Percentiles rank a stretch among this genome's conserved stretches.
Evolutionary conservation across 805 yeast species (phyloP).

Genomic region (Ogataea pignaliae): DNA sequence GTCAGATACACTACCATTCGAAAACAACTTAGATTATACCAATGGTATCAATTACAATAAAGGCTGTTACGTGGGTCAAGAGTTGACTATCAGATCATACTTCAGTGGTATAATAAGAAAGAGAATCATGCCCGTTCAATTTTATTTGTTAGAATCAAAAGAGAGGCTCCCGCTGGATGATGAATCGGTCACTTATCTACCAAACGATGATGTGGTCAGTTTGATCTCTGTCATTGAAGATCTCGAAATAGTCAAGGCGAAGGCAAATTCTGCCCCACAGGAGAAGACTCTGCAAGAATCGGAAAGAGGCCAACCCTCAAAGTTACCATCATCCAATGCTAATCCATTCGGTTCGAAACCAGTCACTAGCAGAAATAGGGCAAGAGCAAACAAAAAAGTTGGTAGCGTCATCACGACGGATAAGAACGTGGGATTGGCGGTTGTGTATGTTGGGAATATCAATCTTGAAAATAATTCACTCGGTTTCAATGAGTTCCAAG

Average conservation of each 20-base stretch:
- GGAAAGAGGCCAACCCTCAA: background rate
- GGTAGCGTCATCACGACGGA: constrained; percentile 58
- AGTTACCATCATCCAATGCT: constrained; percentile 23
- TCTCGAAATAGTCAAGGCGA: constrained; percentile 14
- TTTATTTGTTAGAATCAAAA: constrained; percentile 18
- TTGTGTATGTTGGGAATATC: constrained; percentile 41
- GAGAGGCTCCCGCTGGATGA: constrained; percentile 4
- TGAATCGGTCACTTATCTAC: constrained; percentile 2
- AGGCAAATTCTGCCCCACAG: background rate
- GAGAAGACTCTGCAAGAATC: background rate
- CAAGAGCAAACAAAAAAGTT: constrained; percentile 40
- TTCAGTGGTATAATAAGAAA: constrained; percentile 82
- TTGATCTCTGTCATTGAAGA: constrained; percentile 8
- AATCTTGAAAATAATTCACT: constrained; percentile 15
- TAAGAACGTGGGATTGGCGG: constrained; percentile 63
- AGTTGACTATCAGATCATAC: constrained; percentile 82
- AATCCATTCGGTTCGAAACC: constrained; percentile 20
- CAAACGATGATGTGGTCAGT: constrained; percentile 1
- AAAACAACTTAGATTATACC: constrained; percentile 73
- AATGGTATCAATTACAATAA: constrained; percentile 82
- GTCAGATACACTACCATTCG: constrained; percentile 69
- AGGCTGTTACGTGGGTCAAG: constrained; percentile 98
- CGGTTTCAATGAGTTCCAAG: constrained; percentile 19
- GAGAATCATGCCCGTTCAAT: constrained; percentile 67
- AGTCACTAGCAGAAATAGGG: constrained; percentile 14